phyloP scores from a whole-genome alignment of 345 rosid species.

The Populus simonii region DNA sequence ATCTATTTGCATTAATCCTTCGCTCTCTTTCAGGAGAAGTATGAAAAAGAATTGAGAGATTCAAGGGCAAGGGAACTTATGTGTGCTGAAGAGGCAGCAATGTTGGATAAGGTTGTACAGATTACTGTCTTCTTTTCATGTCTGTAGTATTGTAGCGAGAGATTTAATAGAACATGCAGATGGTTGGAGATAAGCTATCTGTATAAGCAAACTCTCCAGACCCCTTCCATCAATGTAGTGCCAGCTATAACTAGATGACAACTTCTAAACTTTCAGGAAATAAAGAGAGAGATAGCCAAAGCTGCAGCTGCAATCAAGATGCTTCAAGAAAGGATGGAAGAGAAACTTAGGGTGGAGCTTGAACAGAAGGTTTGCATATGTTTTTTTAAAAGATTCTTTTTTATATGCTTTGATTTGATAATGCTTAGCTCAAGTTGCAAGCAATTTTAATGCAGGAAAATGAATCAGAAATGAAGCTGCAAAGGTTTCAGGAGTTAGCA shows the following conservation, averaged over 20 bases:
- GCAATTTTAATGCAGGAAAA: slow-evolving; percentile 50
- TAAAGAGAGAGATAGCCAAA: slow-evolving; percentile 84
- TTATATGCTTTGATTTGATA: slow-evolving; percentile 10
- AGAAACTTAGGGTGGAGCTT: slow-evolving; percentile 66
- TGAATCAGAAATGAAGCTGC: slow-evolving; percentile 59
- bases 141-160: neutral
- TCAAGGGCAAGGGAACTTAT: slow-evolving; percentile 88
- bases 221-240: neutral
- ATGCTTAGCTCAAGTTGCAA: slow-evolving; percentile 21
- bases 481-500: slow-evolving; percentile 61
- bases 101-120: slow-evolving; percentile 74
- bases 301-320: slow-evolving; percentile 78
- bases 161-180: neutral
- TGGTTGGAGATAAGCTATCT: neutral
- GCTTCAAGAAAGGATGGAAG: slow-evolving; percentile 84
- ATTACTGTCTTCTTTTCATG: slow-evolving; percentile 16
- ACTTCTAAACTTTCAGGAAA: slow-evolving; percentile 54
- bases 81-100: slow-evolving; percentile 93
- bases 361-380: slow-evolving; percentile 64
- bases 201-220: neutral
- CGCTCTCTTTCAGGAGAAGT: slow-evolving; percentile 55
- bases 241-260: neutral
- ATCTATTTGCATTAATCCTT: neutral
- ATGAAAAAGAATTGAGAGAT: slow-evolving; percentile 85
- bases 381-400: slow-evolving; percentile 3